Percentiles rank a stretch among this genome's conserved stretches.
These are phyloP conservation scores for Strigomonas culicis DNA, from an alignment of 208 protist species.

Conservation along the genomic window DNA sequence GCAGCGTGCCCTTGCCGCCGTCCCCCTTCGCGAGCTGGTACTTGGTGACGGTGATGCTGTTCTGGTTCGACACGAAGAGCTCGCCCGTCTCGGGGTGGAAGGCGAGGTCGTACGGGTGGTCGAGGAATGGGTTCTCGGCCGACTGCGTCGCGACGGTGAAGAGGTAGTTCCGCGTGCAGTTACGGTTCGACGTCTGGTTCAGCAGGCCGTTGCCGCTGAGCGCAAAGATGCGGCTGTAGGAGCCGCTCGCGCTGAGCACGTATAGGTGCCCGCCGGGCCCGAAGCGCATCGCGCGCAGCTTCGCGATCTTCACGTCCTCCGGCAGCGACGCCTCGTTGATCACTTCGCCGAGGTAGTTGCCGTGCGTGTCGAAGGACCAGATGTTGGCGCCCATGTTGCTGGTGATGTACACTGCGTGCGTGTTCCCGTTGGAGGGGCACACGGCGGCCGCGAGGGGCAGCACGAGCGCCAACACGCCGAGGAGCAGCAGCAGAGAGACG, in stretches of 20 bases:
- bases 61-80: slow-evolving; percentile 86
- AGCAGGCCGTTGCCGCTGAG: slow-evolving; percentile 86
- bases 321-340: slow-evolving; percentile 69
- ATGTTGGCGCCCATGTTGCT: slow-evolving; percentile 89
- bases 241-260: slow-evolving; percentile 74
- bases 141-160: slow-evolving; percentile 67
- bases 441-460: slow-evolving; percentile 11
- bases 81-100: slow-evolving; percentile 70
- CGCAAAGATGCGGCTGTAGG: slow-evolving; percentile 84
- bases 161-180: slow-evolving; percentile 79
- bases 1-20: slow-evolving; percentile 13
- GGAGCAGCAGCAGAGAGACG: not conserved
- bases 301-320: slow-evolving; percentile 58
- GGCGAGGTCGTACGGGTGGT: slow-evolving; percentile 83
- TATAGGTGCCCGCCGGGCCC: slow-evolving; percentile 80
- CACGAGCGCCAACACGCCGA: slow-evolving; percentile 15
- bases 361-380: slow-evolving; percentile 79
- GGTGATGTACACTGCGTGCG: slow-evolving; percentile 79
- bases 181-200: slow-evolving; percentile 58
- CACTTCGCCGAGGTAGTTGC: slow-evolving; percentile 73
- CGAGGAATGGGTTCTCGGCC: slow-evolving; percentile 66
- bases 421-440: slow-evolving; percentile 87
- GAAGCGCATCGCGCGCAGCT: slow-evolving; percentile 81
- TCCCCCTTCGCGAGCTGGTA: slow-evolving; percentile 33
- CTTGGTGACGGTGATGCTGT: slow-evolving; percentile 73